Base-by-base conservation (phyloP, 495 filamentous ascomycete species). In the Penicillium arizonense region DNA sequence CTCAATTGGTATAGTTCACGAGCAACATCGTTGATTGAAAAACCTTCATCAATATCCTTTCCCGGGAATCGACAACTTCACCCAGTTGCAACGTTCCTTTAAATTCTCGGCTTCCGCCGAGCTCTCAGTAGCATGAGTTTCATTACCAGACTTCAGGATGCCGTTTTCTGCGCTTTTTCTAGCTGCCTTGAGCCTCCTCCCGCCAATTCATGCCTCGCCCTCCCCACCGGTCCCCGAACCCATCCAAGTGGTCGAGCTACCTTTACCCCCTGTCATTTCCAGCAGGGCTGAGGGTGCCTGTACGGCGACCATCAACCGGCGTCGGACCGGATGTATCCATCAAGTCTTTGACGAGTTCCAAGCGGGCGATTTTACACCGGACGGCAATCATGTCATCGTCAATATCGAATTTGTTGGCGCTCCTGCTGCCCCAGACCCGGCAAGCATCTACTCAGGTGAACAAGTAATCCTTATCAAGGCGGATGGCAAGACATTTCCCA, bases 331-430 rank as follows among this genome's bases (percentile, higher is more conserved):
- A 23, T 63, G 61, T n/a, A 48, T 63, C 21, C 38, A 2, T 55
- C 56, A 3, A 36, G 33, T 8, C 38, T 38, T 21, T 33, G 18
- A 18, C 18, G 18, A 18, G 18, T 18, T 63, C 23, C 51, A 52
- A 38, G 50, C 54, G 13, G 61, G 61, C 7, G 56, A 53, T 42
- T 63, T 63, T 30, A 44, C 56, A 3, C 61, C 61, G 0, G 61
- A 63, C 35, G 47, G 55, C 30, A 56, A 63, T 0, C 54, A 63
- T 44, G 51, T 63, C n/a, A 36, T 50, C 0, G 50, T 52, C 26
- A 61, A 47, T 34, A 21, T 61, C n/a, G 53, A 61, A 36, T 65
- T 65, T 40, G 38, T 55, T 13, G 62, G 62, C 9, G 62, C 62
- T 8, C 58, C 61, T 4, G 14, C 43, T 1, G 46, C 56, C 23